Conservation (phyloP, 495 filamentous ascomycete species). For the Immersiella caudata region DNA sequence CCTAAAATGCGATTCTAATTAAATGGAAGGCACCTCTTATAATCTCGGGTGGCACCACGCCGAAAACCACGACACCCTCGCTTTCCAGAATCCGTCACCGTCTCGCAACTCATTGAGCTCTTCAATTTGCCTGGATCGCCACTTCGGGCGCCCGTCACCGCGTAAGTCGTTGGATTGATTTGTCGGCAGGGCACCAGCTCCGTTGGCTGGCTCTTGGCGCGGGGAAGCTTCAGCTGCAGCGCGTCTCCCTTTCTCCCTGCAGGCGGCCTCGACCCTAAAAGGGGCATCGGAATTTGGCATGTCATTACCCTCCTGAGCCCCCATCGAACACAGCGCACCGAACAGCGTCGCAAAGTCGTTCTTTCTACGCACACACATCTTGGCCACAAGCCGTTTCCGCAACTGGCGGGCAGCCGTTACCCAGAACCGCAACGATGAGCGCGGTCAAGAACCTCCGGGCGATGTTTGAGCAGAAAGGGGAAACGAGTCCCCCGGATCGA, state of each 20-base stretch:
- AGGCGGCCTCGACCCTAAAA: slow-evolving; percentile 17
- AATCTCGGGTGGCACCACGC: slow-evolving; percentile 34
- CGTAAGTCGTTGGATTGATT: not conserved
- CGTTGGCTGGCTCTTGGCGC: slow-evolving; percentile 30
- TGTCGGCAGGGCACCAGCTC: slow-evolving; percentile 1
- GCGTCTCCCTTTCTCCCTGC: slow-evolving; percentile 20
- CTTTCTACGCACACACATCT: slow-evolving; percentile 3
- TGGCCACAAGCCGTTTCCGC: not conserved
- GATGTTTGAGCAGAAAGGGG: slow-evolving; percentile 80
- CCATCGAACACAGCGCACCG: not conserved
- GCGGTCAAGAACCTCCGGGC: slow-evolving; percentile 72
- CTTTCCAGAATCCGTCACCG: not conserved
- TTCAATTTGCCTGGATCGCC: slow-evolving; percentile 5
- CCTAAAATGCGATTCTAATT: slow-evolving; percentile 36
- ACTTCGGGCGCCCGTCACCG: not conserved
- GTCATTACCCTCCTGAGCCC: slow-evolving; percentile 3
- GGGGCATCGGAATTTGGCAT: slow-evolving; percentile 22
- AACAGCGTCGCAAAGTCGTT: not conserved
- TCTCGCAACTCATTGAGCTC: not conserved
- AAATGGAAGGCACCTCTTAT: slow-evolving; percentile 29
- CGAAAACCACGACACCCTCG: slow-evolving; percentile 18
- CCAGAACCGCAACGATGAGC: slow-evolving; percentile 45
- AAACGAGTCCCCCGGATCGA: slow-evolving; percentile 67
- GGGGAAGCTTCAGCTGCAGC: slow-evolving; percentile 25
- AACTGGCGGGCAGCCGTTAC: not conserved